Conservation (phyloP, 106 monocot genomes). For the Allium fistulosum region DNA sequence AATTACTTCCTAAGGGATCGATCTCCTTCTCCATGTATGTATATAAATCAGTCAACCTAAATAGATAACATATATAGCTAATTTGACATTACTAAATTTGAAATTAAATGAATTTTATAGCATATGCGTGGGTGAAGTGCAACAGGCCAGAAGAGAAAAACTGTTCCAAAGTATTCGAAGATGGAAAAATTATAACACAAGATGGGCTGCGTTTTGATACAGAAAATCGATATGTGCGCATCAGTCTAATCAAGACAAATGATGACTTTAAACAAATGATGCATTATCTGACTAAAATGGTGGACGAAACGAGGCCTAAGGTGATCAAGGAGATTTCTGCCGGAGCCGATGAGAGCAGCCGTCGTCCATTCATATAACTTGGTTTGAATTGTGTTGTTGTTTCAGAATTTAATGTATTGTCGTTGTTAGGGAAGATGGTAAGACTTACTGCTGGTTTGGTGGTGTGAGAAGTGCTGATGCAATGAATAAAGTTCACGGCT, state of each 20-base stretch:
- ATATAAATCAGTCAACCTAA: no score
- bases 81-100: background rate
- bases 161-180: conserved; percentile 33
- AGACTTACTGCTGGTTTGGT: no score
- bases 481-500: no score
- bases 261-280: conserved; percentile 45
- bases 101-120: conserved; percentile 23
- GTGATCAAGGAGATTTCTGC: background rate
- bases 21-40: conserved; percentile 45
- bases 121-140: conserved; percentile 88
- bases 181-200: conserved; percentile 40
- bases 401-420: no score
- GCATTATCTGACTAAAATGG: background rate
- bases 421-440: no score
- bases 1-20: conserved; percentile 47
- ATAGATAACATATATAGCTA: background rate
- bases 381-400: no score
- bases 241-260: conserved; percentile 49
- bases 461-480: no score
- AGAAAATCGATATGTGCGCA: conserved; percentile 24
- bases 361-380: background rate
- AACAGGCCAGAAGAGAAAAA: conserved; percentile 41
- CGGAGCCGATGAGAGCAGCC: background rate
- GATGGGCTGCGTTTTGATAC: conserved; percentile 18
- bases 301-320: conserved; percentile 14